Evolutionary conservation across 306 rosid species (phyloP), one percentile per base, ranked within the genome.

Genomic region (Arachis hypogaea): DNA sequence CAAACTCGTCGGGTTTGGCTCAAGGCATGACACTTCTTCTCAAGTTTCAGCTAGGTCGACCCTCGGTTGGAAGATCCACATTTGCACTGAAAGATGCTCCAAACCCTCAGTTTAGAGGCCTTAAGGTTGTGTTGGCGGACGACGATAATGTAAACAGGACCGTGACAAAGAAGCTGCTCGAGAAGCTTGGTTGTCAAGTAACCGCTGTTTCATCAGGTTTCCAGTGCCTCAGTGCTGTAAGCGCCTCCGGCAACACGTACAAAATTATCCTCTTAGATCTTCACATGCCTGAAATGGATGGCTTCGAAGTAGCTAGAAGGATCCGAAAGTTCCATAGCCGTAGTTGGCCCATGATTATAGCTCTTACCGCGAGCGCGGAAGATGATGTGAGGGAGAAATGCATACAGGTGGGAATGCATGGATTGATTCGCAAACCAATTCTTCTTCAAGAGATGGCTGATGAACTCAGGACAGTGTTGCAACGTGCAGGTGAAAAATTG

Each of bases 281-380:
- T 73, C 92, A 92, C 71, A 90, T 92, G 94, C 96, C 92, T 29
- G 90, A 88, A 78, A 83, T 90, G 82, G 96, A 92, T 72, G 96
- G 98, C 11, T 92, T 86, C 12, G 93, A 92, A 70, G 90, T 90
- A 47, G 89, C 94, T 0, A 62, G 66, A 70, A 85, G 94, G 76
- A 84, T 92, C 63, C 43, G 92, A 58, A 92, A 92, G 73, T 84
- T 82, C 72, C 68, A 74, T 50, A 82, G 83, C 85, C 76, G 51
- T 33, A 85, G 43, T 49, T 81, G 90, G 96, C 98, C 98, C 2
- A 78, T 86, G 76, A 85, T 90, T 40, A 78, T 92, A 14, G 96
- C 94, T 59, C 69, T 92, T 1, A 88, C 91, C 22, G 88, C 94
- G 10, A 90, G 85, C 66, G 92, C 86, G 3, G 96, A 86, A 82